Base-by-base conservation (phyloP, 129 eudicot genomes). In the Flaveria robusta region DNA sequence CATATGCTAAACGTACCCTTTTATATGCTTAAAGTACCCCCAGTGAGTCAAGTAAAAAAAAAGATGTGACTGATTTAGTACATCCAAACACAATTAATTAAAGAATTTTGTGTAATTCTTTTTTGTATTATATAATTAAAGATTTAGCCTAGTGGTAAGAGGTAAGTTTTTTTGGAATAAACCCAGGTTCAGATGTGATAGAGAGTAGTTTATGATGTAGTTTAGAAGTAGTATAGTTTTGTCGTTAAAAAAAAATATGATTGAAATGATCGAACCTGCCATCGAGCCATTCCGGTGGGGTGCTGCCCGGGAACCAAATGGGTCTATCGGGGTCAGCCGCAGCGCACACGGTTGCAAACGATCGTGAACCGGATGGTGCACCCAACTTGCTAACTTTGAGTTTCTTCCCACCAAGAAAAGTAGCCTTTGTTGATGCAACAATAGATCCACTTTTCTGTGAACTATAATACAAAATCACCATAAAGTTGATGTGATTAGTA, bases 231-330 rank as follows among this genome's bases (percentile, higher is more conserved):
- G 34, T 5, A 5, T 29, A 29, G 34, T 5, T 29, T 34, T 34
- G 39, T 34, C 27, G 27, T 34, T 34, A 34, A 34, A 34, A 31
- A 31, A 34, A 5, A 31, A 3, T 64, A 37, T 22, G 23, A 45
- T 39, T 26, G 9, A 12, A 43, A 3, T 9, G 20, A 54, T 72
- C 41, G 24, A 66, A 91, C 97, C 97, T 92, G 83, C 99, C 99
- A 70, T 94, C 99, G 31, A 94, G 99, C 97, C 99, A 94, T 51
- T 81, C 75, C 19, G 99, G 99, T 74, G 99, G 99, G 83, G 86
- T 86, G 99, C 99, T 94, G 45, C 99, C 99, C 31, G 99, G 99
- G 85, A 94, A 94, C 99, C 99, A 94, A 58, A 94, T 74, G 67
- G 99, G 99, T 66, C 99, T 86, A 41, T 94, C 89, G 1, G 97